Base-by-base conservation (phyloP, 441 rosid species). In the Dalechampia spathulata region DNA sequence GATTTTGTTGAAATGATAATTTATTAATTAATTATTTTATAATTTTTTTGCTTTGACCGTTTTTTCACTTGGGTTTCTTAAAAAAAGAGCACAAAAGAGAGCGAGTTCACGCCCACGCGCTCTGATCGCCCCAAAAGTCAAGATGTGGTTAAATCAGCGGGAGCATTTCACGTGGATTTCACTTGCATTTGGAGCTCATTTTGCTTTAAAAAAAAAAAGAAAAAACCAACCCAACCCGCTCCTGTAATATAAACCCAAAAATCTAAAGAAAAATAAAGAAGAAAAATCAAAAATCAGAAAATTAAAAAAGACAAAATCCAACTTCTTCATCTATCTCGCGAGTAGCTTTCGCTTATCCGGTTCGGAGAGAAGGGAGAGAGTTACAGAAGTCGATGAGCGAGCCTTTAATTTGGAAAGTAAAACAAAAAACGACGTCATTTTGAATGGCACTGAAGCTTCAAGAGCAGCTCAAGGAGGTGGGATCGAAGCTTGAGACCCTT, bases 401-500 rank as follows among this genome's bases (percentile, higher is more conserved):
- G 62, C 57, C 15, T 5, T 34, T 13, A 2, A 16, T 26, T 1
- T 30, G 54, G 39, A 39, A 6, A 16, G 30, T 25, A 11, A 48
- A 45, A 34, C 23, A 32, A 25, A 43, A 37, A 38, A 53, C 47
- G 48, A 47, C 42, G 42, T 23, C 56, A 45, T 48, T 50, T 32
- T 27, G n/a, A 52, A 92, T 92, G 99, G 83, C 79, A 8, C 77
- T 68, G 45, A 83, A 82, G 81, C 78, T 79, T 20, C 79, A 81
- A 68, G 77, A 66, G 60, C 91, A 73, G 78, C 77, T 93, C 43
- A 77, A 61, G 75, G 96, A 86, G 74, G 62, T 90, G 65, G 99
- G 99, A 87, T 90, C 95, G 65, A 87, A 81, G 83, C 95, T 94
- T 65, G 80, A 78, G 56, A 63, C 81, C 23, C 90, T 75, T 72